These are phyloP conservation scores for Rhizopus arrhizus DNA, from an alignment of 371 early-diverging fungal species.

Conservation along the genomic window DNA sequence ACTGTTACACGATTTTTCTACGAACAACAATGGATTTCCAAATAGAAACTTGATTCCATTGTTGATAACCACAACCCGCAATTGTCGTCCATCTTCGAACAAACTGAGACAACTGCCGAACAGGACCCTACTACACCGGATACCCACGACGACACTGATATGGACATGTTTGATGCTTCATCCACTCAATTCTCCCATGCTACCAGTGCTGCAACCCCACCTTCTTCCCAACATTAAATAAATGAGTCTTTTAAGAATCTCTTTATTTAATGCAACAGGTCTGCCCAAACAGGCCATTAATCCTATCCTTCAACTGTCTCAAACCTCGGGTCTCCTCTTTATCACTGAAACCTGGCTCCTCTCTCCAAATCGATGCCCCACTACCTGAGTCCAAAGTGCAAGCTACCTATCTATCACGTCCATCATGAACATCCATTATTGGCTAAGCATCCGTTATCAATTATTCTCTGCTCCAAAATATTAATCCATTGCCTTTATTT, in stretches of 20 bases:
- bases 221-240: too few species aligned
- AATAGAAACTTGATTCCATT: not conserved
- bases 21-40: not conserved
- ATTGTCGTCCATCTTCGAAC: too few species aligned
- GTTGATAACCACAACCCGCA: too few species aligned
- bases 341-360: constrained; percentile 25
- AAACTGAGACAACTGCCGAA: too few species aligned
- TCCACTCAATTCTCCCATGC: too few species aligned
- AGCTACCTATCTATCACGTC: constrained; percentile 1
- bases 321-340: constrained; percentile 5
- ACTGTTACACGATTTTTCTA: constrained; percentile 2
- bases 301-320: not conserved
- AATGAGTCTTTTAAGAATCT: not conserved
- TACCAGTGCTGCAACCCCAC: too few species aligned
- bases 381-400: not conserved
- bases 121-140: too few species aligned
- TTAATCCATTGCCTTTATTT: constrained; percentile 1
- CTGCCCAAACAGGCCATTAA: constrained; percentile 1
- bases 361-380: constrained; percentile 2
- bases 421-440: not conserved
- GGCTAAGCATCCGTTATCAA: constrained; percentile 5
- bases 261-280: constrained; percentile 6
- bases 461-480: not conserved
- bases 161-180: too few species aligned
- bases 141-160: too few species aligned